These are phyloP conservation scores for Lactuca saligna DNA, from an alignment of 129 eudicot species.

Conservation along the genomic window DNA sequence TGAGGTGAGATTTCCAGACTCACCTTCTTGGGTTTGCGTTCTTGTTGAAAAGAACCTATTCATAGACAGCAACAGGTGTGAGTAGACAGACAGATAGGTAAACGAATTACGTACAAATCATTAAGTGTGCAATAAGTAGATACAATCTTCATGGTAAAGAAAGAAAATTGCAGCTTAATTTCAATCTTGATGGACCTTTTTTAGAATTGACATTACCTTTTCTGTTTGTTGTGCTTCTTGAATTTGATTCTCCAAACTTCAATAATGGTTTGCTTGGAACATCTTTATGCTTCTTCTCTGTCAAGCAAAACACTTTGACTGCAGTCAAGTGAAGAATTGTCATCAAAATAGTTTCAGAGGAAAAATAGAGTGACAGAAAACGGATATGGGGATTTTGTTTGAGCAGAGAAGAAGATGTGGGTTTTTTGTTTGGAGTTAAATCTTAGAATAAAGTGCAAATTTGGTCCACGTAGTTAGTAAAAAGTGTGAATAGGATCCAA, in stretches of 20 bases:
- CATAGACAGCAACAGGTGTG: slow-evolving; percentile 16
- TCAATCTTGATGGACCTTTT: slow-evolving; percentile 10
- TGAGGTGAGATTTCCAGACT: slow-evolving; percentile 87
- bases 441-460: too few species aligned
- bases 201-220: slow-evolving; percentile 21
- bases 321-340: slow-evolving; percentile 28
- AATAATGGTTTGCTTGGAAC: slow-evolving; percentile 15
- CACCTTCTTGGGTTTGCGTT: slow-evolving; percentile 51
- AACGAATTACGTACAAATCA: slow-evolving; percentile 1
- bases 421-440: background rate
- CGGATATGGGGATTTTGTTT: slow-evolving; percentile 20
- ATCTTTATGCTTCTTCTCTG: slow-evolving; percentile 27
- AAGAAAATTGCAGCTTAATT: background rate
- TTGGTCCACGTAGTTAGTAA: too few species aligned
- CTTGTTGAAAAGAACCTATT: slow-evolving; percentile 39
- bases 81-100: background rate
- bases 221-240: slow-evolving; percentile 25
- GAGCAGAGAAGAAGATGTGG: background rate
- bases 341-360: slow-evolving; percentile 2
- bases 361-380: background rate
- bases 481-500: too few species aligned
- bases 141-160: slow-evolving; percentile 1
- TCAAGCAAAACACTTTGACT: slow-evolving; percentile 18
- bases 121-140: background rate
- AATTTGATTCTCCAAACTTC: slow-evolving; percentile 27